A percentile compares a stretch with the other conserved stretches of the same genome.
These are phyloP conservation scores for Mycena olivaceomarginata DNA, from an alignment of 768 basidiomycete genomes.

Conservation along the genomic window DNA sequence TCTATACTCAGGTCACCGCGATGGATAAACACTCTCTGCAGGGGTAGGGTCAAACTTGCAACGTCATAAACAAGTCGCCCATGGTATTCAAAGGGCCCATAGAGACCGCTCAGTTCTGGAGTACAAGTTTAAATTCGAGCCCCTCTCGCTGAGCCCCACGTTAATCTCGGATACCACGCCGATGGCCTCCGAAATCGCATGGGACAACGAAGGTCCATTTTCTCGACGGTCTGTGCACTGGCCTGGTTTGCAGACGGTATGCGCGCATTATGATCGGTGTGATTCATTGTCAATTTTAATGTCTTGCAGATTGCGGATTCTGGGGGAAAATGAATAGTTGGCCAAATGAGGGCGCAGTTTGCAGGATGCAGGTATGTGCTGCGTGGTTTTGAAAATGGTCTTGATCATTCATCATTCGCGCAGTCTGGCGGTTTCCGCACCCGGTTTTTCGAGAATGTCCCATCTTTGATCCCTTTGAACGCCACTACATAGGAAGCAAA, in stretches of 20 bases:
- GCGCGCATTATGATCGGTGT: neutral
- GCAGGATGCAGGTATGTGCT: too few relatives aligned
- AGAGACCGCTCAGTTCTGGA: neutral
- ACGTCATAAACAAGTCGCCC: slow-evolving; percentile 1
- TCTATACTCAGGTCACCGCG: neutral
- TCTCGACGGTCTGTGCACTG: neutral
- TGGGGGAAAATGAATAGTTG: neutral
- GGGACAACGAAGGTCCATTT: slow-evolving; percentile 25
- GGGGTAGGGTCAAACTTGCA: slow-evolving; percentile 20
- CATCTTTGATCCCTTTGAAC: too few relatives aligned
- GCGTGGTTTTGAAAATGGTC: too few relatives aligned
- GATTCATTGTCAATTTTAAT: neutral
- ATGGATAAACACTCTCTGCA: neutral
- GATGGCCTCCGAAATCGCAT: neutral
- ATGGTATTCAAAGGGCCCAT: neutral
- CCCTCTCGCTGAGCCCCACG: neutral
- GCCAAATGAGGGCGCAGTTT: neutral
- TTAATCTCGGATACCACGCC: slow-evolving; percentile 11
- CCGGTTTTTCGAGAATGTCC: too few relatives aligned
- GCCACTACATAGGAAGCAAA: too few relatives aligned
- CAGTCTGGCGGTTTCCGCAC: too few relatives aligned
- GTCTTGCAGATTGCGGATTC: neutral
- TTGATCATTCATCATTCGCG: too few relatives aligned
- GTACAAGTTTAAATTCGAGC: slow-evolving; percentile 1
- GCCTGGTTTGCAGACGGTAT: neutral